Evolutionary conservation across 2,329 filamentous ascomycete species (phyloP), one percentile per base, ranked within the genome.

Genomic region (Hyphodiscus sp.): DNA sequence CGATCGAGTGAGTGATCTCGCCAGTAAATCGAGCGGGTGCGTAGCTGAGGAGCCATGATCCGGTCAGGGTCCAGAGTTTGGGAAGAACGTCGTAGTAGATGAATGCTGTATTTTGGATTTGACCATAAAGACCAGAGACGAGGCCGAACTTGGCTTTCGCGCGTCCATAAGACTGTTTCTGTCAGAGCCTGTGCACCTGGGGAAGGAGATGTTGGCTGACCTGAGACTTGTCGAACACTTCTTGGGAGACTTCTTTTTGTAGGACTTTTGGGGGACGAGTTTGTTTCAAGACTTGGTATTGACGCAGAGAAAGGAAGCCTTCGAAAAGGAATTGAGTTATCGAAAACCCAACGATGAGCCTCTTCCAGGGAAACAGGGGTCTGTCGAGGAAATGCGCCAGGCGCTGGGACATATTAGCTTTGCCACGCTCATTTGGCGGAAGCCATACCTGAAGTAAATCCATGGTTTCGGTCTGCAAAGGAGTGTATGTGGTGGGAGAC

Each of bases 311-410:
- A 50, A 99, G 83, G 74, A 92, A 89, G 45, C 89, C 85, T 71
- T 99, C 94, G 67, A 99, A 85, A 51, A 90, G 74, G 71, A 89
- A 97, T 70, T 99, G 90, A 57, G 87, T 90, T 65, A 97, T 71
- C 29, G 91, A 95, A 76, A 99, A 99, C 66, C 91, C 89, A 64
- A 97, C 81, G 66, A 99, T 91, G 65, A 99, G 83, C 70, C 84
- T 87, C 82, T 96, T 99, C 94, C 94, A 99, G 52, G 94, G 92
- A 76, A 97, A 96, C 68, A 89, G 78, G 54, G 92, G 91, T 68
- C 89, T 84, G 76, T 99, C 94, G 66, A 97, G 86, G 72, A 87
- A 85, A 71, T 82, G 83, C 68, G 90, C 89, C 63, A 97, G 84
- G 76, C 81, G 80, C 82, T 86, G 67, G 23, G 47, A 51, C 47